Conservation (phyloP, 306 rosid species). For the Vicia sativa region DNA sequence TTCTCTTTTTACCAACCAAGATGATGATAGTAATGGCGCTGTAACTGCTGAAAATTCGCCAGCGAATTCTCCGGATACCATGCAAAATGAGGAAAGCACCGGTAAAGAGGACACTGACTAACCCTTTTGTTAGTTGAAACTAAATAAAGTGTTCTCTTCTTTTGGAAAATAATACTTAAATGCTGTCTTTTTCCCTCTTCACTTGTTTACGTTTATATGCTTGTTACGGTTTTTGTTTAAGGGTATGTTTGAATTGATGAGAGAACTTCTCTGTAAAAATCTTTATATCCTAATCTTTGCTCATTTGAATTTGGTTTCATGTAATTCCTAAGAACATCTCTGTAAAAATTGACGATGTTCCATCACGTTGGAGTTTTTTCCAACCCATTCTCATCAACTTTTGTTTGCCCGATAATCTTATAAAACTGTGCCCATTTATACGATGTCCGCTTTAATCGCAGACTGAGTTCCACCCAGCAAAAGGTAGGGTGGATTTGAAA, state of each 20-base stretch:
- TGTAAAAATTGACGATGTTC: conserved; percentile 46
- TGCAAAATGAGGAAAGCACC: conserved; percentile 44
- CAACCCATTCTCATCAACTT: too few relatives aligned
- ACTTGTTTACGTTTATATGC: conserved; percentile 10
- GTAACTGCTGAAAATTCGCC: conserved; percentile 86
- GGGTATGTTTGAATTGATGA: not conserved
- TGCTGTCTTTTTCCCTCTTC: conserved; percentile 16
- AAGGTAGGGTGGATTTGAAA: too few relatives aligned
- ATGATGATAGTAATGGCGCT: conserved; percentile 70
- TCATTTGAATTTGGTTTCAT: conserved; percentile 27
- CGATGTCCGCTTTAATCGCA: too few relatives aligned
- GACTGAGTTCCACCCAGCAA: too few relatives aligned
- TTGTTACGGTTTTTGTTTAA: conserved; percentile 6
- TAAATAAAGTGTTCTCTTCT: conserved; percentile 37
- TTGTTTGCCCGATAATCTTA: too few relatives aligned
- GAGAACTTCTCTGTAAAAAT: too few relatives aligned
- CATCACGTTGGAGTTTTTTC: conserved; percentile 28
- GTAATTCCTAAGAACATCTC: conserved; percentile 33
- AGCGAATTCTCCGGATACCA: conserved; percentile 58
- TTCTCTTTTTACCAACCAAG: conserved; percentile 60
- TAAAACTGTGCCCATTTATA: too few relatives aligned
- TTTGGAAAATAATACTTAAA: conserved; percentile 23
- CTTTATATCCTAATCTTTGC: not conserved
- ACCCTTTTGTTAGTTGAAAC: conserved; percentile 36
- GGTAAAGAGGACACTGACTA: conserved; percentile 48